phyloP scores from a whole-genome alignment of 208 protist genomes.

The Trypanosoma caninum region DNA sequence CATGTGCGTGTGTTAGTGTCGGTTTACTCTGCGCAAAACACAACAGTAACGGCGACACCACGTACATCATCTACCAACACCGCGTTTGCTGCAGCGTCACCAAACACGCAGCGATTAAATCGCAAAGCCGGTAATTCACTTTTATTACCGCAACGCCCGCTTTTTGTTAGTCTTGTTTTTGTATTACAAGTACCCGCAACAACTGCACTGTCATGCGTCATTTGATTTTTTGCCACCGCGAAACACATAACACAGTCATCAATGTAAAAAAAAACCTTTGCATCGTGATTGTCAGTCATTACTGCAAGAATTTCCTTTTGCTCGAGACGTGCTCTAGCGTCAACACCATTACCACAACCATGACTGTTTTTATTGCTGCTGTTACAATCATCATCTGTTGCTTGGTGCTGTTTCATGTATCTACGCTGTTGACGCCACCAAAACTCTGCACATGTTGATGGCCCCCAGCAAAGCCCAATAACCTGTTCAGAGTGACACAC shows the following conservation, averaged over 20 bases:
- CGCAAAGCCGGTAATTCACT: not conserved
- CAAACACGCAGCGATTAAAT: conserved; percentile 22
- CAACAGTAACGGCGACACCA: conserved; percentile 14
- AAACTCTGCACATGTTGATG: conserved; percentile 16
- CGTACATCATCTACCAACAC: conserved; percentile 24
- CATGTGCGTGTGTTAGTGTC: not conserved
- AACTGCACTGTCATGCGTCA: too few species aligned
- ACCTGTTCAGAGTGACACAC: conserved; percentile 13
- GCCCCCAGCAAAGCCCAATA: conserved; percentile 21
- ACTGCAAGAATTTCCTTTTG: conserved; percentile 17
- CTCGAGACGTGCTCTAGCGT: not conserved
- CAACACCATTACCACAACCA: not conserved
- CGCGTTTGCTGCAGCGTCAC: conserved; percentile 9
- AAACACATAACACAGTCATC: conserved; percentile 13
- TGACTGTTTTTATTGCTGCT: not conserved
- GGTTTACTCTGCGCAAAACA: conserved; percentile 1
- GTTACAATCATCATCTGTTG: too few species aligned
- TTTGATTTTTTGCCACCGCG: too few species aligned
- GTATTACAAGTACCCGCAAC: too few species aligned
- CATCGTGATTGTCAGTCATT: conserved; percentile 25
- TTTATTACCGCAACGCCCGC: not conserved
- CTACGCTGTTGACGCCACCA: conserved; percentile 22
- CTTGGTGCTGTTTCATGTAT: conserved; percentile 1
- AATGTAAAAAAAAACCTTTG: conserved; percentile 24
- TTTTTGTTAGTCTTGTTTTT: not conserved